phyloP scores from a whole-genome alignment of 345 rosid genomes.

The Arabis hirsuta region DNA sequence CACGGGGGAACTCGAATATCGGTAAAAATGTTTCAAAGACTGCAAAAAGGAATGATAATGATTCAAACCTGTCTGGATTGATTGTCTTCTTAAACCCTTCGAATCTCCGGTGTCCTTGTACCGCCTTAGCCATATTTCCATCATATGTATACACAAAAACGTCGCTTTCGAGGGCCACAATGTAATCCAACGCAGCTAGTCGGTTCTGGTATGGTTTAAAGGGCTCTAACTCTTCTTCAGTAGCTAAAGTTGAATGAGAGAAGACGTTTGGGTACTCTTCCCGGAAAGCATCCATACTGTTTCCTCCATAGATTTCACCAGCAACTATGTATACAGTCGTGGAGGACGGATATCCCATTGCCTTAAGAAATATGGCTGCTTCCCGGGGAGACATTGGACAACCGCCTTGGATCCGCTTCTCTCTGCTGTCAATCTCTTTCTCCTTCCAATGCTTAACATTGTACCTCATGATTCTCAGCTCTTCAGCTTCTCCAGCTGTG shows the following conservation, averaged over 20 bases:
- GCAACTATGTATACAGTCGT: constrained; percentile 92
- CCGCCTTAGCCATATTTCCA: constrained; percentile 99
- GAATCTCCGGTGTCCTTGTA: constrained; percentile 89
- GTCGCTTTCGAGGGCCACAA: constrained; percentile 87
- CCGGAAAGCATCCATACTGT: constrained; percentile 75
- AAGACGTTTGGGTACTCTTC: constrained; percentile 85
- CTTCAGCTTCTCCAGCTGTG: constrained; percentile 69
- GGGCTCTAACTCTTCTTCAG: constrained; percentile 76
- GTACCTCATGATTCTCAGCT: constrained; percentile 82
- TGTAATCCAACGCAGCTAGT: constrained; percentile 89
- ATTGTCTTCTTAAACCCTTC: constrained; percentile 88
- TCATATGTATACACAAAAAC: constrained; percentile 96
- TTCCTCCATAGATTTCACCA: constrained; percentile 80
- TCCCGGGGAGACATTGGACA: constrained; percentile 99
- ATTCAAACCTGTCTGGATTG: constrained; percentile 73
- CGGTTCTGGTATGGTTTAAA: constrained; percentile 87
- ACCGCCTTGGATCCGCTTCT: constrained; percentile 76
- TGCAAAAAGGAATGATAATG: background rate
- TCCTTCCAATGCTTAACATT: constrained; percentile 91
- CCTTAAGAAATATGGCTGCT: constrained; percentile 91
- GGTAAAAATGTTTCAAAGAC: background rate
- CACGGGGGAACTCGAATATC: constrained; percentile 11
- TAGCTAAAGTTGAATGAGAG: constrained; percentile 74
- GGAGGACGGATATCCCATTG: constrained; percentile 91
- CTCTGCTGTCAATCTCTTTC: constrained; percentile 87